Evolutionary conservation across 495 filamentous ascomycete genomes (phyloP).

Genomic region (Aspergillus leporis): DNA sequence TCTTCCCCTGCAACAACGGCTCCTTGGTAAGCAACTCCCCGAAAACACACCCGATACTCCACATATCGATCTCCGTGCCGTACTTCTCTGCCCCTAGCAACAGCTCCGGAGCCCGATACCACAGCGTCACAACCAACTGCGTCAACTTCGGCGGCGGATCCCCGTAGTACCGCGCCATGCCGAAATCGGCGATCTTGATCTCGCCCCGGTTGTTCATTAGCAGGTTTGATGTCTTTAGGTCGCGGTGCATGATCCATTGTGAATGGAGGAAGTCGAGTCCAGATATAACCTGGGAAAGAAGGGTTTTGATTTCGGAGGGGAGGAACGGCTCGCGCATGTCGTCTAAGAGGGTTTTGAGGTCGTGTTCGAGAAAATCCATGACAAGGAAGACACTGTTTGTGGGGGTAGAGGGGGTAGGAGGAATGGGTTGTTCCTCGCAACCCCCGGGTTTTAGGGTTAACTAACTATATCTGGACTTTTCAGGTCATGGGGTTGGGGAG

Average conservation of each 20-base stretch:
- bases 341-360: slow-evolving; percentile 90
- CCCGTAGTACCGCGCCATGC: slow-evolving; percentile 90
- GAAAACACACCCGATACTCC: slow-evolving; percentile 96
- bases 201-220: slow-evolving; percentile 93
- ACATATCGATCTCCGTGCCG: slow-evolving; percentile 81
- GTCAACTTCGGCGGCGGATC: slow-evolving; percentile 83
- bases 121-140: slow-evolving; percentile 93
- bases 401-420: background rate
- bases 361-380: slow-evolving; percentile 98
- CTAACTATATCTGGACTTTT: slow-evolving; percentile 31
- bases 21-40: slow-evolving; percentile 85
- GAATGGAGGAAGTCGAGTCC: slow-evolving; percentile 85
- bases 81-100: slow-evolving; percentile 81
- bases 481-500: slow-evolving; percentile 16
- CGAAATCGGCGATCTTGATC: slow-evolving; percentile 96
- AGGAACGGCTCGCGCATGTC: slow-evolving; percentile 95
- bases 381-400: slow-evolving; percentile 80
- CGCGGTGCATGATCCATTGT: slow-evolving; percentile 93
- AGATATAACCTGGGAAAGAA: slow-evolving; percentile 78
- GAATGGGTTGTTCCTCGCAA: slow-evolving; percentile 7
- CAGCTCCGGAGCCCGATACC: slow-evolving; percentile 93
- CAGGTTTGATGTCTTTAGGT: slow-evolving; percentile 95
- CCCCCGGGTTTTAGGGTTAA: slow-evolving; percentile 16
- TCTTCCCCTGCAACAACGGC: slow-evolving; percentile 85
- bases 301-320: slow-evolving; percentile 88